Base-by-base conservation (phyloP, 2,329 filamentous ascomycete species). In the Trichophyton simii region DNA sequence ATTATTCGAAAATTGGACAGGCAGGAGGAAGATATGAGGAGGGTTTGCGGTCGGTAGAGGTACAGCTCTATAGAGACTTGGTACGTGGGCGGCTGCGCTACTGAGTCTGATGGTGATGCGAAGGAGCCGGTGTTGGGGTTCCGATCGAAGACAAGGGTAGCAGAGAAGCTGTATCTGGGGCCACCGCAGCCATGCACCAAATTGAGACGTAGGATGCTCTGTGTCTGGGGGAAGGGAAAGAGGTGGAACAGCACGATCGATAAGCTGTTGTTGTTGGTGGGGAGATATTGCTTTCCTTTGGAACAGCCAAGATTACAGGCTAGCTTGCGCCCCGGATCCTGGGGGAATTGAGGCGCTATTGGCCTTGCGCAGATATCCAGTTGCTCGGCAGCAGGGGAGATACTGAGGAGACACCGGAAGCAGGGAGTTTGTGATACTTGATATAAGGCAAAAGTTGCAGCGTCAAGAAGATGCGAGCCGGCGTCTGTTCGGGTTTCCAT, bases 251-350 rank as follows among this genome's bases (percentile, higher is more conserved):
- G 52, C 52, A 36, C 52, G 31, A 36, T 55, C 28, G 52, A 55
- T 55, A 55, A 34, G 52, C 52, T 55, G 52, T 36, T 55, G 52
- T 55, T 55, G 52, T 55, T 55, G 52, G 52, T 20, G 52, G 52
- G 52, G 52, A 55, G 52, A 34, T 34, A 34, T 54, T 52, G 28
- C 22, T 54, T 22, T 22, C 28, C 25, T 22, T n/a, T 22, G 20
- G 20, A 44, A 44, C 20, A 52, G 46, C 46, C 52, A 34, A 36
- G 52, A 15, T 36, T 55, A 55, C 52, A 36, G 52, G 52, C 28
- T 55, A 34, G 52, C 34, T 55, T 9, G 52, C n/a, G 52, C 25
- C n/a, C 44, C 28, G 15, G 31, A 36, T 18, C 28, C 15, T n/a
- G 25, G 46, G 18, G 52, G 25, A 55, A 55, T 55, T 55, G 52